A percentile compares a stretch with the other conserved stretches of the same genome.
Conservation (phyloP, 2,329 filamentous ascomycete genomes). For the Phialophora verrucosa region DNA sequence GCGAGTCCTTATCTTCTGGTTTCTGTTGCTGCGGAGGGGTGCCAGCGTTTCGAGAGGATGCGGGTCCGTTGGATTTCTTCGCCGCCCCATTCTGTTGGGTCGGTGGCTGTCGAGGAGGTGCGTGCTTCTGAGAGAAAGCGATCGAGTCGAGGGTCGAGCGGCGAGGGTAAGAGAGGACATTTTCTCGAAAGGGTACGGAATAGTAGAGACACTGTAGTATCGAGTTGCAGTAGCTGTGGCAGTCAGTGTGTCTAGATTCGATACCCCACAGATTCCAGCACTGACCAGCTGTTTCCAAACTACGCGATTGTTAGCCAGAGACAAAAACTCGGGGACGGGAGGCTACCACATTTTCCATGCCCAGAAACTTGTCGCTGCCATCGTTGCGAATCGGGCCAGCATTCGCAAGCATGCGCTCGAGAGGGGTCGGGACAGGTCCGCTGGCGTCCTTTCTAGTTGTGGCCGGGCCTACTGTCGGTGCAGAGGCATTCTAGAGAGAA, state of each 20-base stretch:
- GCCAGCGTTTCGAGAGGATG: conserved; percentile 45
- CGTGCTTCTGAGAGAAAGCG: conserved; percentile 67
- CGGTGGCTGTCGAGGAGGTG: conserved; percentile 59
- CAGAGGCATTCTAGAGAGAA: conserved; percentile 36
- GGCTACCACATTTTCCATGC: conserved; percentile 87
- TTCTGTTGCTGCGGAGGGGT: conserved; percentile 59
- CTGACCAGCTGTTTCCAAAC: conserved; percentile 98
- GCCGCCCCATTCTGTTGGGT: conserved; percentile 57
- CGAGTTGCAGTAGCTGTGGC: conserved; percentile 92
- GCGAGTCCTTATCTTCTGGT: conserved; percentile 92
- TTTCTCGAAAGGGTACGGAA: conserved; percentile 89
- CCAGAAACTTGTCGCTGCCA: conserved; percentile 97
- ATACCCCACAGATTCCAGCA: conserved; percentile 23
- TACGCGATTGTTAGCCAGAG: conserved; percentile 48
- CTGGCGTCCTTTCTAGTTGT: conserved; percentile 65
- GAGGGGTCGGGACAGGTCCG: conserved; percentile 61
- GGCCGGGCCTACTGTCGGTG: conserved; percentile 28
- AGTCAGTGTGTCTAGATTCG: conserved; percentile 41
- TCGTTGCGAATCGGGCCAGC: conserved; percentile 81
- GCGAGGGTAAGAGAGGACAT: conserved; percentile 88
- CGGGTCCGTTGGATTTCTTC: conserved; percentile 44
- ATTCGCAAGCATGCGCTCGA: conserved; percentile 79
- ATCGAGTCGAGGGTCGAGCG: conserved; percentile 72
- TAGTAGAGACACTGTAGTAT: conserved; percentile 98
- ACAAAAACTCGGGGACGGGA: conserved; percentile 16